Base-by-base conservation (phyloP, 2,329 filamentous ascomycete species). In the Chaetothyriales sp. region DNA sequence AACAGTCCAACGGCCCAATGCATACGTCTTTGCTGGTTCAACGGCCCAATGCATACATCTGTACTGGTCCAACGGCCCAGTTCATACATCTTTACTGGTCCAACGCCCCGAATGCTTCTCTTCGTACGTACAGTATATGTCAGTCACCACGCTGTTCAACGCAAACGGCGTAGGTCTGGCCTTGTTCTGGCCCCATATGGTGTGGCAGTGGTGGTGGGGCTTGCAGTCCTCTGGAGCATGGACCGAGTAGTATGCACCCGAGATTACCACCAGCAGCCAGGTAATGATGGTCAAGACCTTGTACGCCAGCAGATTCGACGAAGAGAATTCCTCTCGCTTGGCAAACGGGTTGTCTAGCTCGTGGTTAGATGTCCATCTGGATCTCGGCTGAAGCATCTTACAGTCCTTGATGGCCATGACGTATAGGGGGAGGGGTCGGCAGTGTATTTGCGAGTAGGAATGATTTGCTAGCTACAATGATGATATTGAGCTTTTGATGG, bases 121-220 rank as follows among this genome's bases (percentile, higher is more conserved):
- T 15, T 15, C 10, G 2, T 40, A 40, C 33, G 15, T 15, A 40
- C 86, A 94, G 76, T 90, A 95, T 58, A 94, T 79, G 55, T 77
- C 71, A 1, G 73, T 74, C 48, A 81, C 71, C 55, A 75, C 65
- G 29, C 76, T 73, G 69, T 85, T 89, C 69, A 89, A 75, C 46
- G 82, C 81, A 67, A 94, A 94, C 7, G 84, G 83, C 6, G 85
- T 89, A 37, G 70, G 73, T 59, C 80, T 77, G 49, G 73, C 70
- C 52, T 74, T 69, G 65, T 89, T 89, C 69, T 87, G 82, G 51
- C 78, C 78, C 82, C 83, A 90, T 65, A 94, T 86, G 54, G 77
- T 82, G 57, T 77, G 75, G 54, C 77, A 75, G 56, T 75, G 69
- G 58, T 72, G 66, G 15, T 70, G 70, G 62, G 73, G 52, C 28